phyloP scores from a whole-genome alignment of 2,329 filamentous ascomycete genomes.

The Alternaria atra region DNA sequence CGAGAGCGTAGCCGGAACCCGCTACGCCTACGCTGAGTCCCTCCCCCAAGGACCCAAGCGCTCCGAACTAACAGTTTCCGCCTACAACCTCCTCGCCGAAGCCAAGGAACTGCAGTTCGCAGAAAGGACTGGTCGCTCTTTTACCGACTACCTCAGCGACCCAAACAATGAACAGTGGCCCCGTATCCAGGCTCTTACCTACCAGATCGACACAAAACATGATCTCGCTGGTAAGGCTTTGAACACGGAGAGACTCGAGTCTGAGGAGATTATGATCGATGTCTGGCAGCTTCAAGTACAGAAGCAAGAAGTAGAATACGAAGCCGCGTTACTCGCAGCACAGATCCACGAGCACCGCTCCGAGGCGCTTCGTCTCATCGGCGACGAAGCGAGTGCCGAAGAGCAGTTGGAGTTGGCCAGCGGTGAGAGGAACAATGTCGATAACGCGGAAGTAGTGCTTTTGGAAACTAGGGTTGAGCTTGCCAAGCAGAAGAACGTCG shows the following conservation, averaged over 20 bases:
- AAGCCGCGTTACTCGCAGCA: conserved; percentile 31
- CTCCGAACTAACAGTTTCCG: conserved; percentile 31
- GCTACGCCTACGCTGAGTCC: conserved; percentile 32
- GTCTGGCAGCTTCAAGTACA: conserved; percentile 28
- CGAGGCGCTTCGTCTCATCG: conserved; percentile 23
- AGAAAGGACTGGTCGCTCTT: conserved; percentile 30
- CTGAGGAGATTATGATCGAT: conserved; percentile 26
- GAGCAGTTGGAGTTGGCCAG: conserved; percentile 23
- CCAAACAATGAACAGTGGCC: conserved; percentile 18
- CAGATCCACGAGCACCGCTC: conserved; percentile 36
- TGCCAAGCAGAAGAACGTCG: conserved; percentile 21
- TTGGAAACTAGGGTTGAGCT: conserved; percentile 22
- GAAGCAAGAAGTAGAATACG: conserved; percentile 22
- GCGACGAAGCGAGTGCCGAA: conserved; percentile 20
- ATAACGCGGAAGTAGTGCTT: conserved; percentile 19
- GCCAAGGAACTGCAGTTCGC: conserved; percentile 38
- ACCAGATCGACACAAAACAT: conserved; percentile 30
- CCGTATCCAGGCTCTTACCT: conserved; percentile 27
- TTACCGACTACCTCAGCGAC: conserved; percentile 22
- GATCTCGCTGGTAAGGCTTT: conserved; percentile 19
- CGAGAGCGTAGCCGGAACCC: conserved; percentile 34
- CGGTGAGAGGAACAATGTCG: conserved; percentile 25
- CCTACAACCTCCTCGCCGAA: conserved; percentile 42
- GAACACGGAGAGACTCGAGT: conserved; percentile 20
- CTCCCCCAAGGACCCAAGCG: conserved; percentile 32